phyloP scores from a whole-genome alignment of 495 filamentous ascomycete genomes.

The Penicillium psychrofluorescens region DNA sequence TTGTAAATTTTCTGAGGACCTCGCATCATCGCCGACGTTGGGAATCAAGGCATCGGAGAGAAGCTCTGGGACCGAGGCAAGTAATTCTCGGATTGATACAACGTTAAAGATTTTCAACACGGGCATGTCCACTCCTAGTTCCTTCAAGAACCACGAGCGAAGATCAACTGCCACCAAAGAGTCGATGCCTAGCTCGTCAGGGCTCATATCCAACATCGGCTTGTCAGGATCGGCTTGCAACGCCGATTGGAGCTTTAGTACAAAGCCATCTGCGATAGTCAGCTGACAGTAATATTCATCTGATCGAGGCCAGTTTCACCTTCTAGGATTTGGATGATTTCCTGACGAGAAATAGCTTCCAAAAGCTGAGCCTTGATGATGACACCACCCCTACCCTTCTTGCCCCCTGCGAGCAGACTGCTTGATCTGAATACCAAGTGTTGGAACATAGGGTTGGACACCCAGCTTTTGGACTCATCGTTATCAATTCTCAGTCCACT shows the following conservation, averaged over 20 bases:
- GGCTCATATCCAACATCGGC: constrained; percentile 5
- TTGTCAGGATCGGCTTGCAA: constrained; percentile 4
- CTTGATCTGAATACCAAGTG: constrained; percentile 8
- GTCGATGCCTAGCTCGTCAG: constrained; percentile 35
- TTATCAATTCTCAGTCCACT: constrained; percentile 17
- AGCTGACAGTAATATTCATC: neutral
- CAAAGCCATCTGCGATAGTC: constrained; percentile 4
- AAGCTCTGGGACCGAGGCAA: constrained; percentile 3
- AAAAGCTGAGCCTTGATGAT: constrained; percentile 17
- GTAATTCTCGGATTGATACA: constrained; percentile 11
- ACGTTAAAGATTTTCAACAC: constrained; percentile 42
- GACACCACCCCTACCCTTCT: constrained; percentile 10
- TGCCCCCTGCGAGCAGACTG: constrained; percentile 5
- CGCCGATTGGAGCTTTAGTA: constrained; percentile 4
- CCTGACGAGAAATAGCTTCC: constrained; percentile 8
- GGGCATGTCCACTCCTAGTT: constrained; percentile 33
- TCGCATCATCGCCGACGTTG: neutral
- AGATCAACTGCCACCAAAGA: constrained; percentile 52
- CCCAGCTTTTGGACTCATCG: constrained; percentile 24
- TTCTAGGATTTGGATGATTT: constrained; percentile 10
- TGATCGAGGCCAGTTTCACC: neutral
- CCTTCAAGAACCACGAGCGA: constrained; percentile 44
- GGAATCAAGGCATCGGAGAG: constrained; percentile 6
- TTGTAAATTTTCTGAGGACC: too few species aligned
- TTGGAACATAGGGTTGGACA: constrained; percentile 20